Percentiles rank a stretch among this genome's conserved stretches.
Evolutionary conservation across 768 basidiomycete species (phyloP).

Genomic region (Naganishia randhawae): DNA sequence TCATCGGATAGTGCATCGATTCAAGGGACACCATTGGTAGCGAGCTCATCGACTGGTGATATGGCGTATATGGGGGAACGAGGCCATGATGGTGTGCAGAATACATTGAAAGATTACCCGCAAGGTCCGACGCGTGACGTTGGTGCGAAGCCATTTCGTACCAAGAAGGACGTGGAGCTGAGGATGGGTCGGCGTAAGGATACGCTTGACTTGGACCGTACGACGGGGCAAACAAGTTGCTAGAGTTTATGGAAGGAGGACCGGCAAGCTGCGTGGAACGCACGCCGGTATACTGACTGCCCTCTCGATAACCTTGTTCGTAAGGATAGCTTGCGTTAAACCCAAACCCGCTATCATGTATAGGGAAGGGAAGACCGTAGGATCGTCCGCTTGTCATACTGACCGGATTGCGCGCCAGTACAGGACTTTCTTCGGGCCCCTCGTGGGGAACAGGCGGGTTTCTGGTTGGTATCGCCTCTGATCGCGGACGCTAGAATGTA

Average conservation of each 20-base stretch:
- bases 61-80: neutral
- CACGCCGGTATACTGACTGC: neutral
- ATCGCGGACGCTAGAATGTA: neutral
- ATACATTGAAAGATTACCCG: neutral
- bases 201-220: neutral
- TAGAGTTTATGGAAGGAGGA: neutral
- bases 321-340: neutral
- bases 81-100: neutral
- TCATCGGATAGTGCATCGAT: neutral
- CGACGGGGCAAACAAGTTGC: neutral
- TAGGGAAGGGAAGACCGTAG: neutral
- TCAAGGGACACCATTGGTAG: neutral
- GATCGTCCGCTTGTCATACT: neutral
- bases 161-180: constrained; percentile 1
- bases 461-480: neutral
- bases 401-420: neutral
- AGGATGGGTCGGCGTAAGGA: no score
- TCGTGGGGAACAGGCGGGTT: neutral
- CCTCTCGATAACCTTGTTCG: neutral
- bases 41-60: neutral
- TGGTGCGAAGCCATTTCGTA: constrained; percentile 6
- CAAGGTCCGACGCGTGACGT: neutral
- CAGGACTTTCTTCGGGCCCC: neutral
- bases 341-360: neutral
- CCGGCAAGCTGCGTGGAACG: neutral